Percentiles rank a stretch among this genome's conserved stretches.
Evolutionary conservation across 1,284 basidiomycete species (phyloP).

Genomic region (Cryptococcus floricola): DNA sequence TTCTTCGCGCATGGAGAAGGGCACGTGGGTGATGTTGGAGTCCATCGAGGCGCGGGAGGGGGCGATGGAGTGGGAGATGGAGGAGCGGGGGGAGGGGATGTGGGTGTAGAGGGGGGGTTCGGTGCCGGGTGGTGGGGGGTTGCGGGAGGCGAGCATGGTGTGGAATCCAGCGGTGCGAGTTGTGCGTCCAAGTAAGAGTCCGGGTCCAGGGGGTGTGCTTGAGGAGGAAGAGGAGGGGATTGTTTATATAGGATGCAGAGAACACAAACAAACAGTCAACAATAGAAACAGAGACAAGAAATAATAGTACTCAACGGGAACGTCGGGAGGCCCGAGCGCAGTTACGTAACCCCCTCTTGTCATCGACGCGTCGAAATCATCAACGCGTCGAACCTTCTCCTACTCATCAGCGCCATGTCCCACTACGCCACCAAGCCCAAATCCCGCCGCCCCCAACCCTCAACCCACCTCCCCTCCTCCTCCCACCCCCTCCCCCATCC

Average conservation of each 20-base stretch:
- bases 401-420: constrained; percentile 4
- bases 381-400: not conserved
- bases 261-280: no score
- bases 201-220: no score
- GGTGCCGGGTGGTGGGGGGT: not conserved
- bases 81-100: not conserved
- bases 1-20: no score
- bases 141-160: not conserved
- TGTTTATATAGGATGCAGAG: no score
- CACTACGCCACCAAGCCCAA: constrained; percentile 14
- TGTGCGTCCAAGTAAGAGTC: no score
- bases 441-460: constrained; percentile 5
- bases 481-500: not conserved
- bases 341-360: no score
- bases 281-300: no score
- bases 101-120: not conserved
- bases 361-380: not conserved
- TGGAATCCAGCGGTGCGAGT: no score
- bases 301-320: no score
- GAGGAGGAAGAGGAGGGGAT: no score
- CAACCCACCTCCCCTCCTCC: not conserved
- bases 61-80: not conserved
- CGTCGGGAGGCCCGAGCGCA: no score
- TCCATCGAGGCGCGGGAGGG: not conserved
- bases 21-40: not conserved